Conservation (phyloP, 2,329 filamentous ascomycete genomes). For the Colletotrichum eremochloae region DNA sequence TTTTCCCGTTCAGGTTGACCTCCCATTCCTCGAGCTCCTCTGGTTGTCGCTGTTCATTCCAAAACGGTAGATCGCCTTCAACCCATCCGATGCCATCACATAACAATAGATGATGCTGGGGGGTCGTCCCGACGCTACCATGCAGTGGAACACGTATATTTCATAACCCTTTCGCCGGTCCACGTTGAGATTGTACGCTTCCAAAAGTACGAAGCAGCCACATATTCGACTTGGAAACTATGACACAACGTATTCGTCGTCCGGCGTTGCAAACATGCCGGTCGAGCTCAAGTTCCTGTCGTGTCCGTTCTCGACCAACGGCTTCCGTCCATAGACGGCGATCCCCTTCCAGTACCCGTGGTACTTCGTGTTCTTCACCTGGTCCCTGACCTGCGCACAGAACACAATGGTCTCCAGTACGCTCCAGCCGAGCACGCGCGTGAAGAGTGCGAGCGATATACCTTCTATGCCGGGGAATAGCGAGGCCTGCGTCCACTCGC, state of each 20-base stretch:
- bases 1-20: not conserved
- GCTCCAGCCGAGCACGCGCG: constrained; percentile 44
- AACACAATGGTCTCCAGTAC: constrained; percentile 46
- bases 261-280: not conserved
- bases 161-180: not conserved
- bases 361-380: constrained; percentile 46
- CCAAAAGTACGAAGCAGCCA: not conserved
- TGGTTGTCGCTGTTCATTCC: not conserved
- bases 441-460: constrained; percentile 46
- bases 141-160: not conserved
- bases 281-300: not conserved
- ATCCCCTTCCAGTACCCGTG: constrained; percentile 47
- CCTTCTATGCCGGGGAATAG: constrained; percentile 43
- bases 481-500: constrained; percentile 43
- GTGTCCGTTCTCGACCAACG: not conserved
- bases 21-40: not conserved
- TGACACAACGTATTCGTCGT: not conserved
- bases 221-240: not conserved
- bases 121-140: not conserved
- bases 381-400: constrained; percentile 45
- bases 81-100: not conserved
- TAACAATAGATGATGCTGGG: not conserved
- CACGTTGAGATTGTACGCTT: constrained; percentile 35
- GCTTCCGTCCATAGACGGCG: constrained; percentile 33
- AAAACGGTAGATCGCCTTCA: not conserved